phyloP scores from a whole-genome alignment of 2,329 filamentous ascomycete genomes.

The Colletotrichum sp. region DNA sequence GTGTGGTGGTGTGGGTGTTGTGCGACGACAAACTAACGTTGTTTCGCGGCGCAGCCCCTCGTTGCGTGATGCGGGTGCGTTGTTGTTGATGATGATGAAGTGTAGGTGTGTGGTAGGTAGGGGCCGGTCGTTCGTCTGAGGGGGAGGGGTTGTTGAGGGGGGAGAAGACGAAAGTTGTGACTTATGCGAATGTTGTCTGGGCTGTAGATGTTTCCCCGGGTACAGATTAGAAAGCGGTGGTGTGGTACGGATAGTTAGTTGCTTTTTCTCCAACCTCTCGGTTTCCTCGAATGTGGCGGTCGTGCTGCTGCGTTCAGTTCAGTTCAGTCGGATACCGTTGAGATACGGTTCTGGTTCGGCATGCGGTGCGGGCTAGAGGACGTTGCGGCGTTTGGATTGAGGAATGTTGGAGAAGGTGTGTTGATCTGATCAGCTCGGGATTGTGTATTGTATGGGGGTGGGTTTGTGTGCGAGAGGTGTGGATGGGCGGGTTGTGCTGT shows the following conservation, averaged over 20 bases:
- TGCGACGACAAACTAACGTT: conserved; percentile 2
- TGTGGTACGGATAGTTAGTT: not conserved
- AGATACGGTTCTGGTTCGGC: not conserved
- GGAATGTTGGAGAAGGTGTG: conserved; percentile 18
- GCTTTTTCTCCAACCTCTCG: not conserved
- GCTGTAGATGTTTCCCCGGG: not conserved
- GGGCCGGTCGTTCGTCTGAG: conserved; percentile 8
- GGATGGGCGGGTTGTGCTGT: conserved; percentile 23
- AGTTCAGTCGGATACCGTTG: conserved; percentile 12
- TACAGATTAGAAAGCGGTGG: not conserved
- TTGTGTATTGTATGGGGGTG: conserved; percentile 19
- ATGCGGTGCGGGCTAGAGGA: not conserved
- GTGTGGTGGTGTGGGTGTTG: not conserved
- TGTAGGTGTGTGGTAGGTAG: not conserved
- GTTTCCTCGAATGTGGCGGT: not conserved
- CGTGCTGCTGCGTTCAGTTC: not conserved
- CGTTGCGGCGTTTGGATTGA: conserved; percentile 14
- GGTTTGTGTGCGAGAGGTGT: conserved; percentile 18
- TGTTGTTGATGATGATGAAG: not conserved
- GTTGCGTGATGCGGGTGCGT: conserved; percentile 1
- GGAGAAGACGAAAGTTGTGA: not conserved
- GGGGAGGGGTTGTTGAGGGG: conserved; percentile 7
- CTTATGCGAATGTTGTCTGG: conserved; percentile 16
- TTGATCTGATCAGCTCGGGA: conserved; percentile 3
- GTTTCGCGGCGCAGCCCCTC: conserved; percentile 5